These are phyloP conservation scores for Fusarium sp. DNA, from an alignment of 2,329 filamentous ascomycete genomes.

Conservation along the genomic window DNA sequence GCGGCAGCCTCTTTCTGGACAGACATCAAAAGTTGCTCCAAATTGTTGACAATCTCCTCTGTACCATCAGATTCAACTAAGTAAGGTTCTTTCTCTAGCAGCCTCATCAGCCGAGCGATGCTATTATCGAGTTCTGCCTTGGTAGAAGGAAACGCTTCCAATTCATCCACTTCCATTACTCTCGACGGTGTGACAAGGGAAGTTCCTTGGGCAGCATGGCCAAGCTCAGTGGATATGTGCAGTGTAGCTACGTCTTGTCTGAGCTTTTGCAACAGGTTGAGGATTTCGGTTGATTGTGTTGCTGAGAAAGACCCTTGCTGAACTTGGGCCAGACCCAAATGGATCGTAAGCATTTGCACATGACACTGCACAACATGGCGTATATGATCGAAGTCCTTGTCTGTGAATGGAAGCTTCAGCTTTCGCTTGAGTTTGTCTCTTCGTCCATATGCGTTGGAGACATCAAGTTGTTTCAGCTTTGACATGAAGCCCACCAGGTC, in stretches of 20 bases:
- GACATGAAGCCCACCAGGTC: fast-evolving
- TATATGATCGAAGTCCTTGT: neutral
- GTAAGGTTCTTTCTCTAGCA: neutral
- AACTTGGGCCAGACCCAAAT: neutral
- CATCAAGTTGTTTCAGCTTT: neutral
- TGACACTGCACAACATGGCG: neutral
- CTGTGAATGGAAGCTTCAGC: neutral
- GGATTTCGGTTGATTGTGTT: neutral
- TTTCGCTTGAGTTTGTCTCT: neutral
- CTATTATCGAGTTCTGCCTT: neutral
- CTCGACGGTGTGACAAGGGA: no score
- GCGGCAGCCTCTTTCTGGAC: neutral
- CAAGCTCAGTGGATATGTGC: fast-evolving
- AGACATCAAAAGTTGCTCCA: neutral
- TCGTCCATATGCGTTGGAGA: neutral
- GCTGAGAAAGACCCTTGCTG: neutral
- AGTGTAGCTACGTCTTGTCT: fast-evolving
- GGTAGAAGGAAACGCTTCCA: fast-evolving
- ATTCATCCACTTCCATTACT: neutral
- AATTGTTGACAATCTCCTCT: neutral
- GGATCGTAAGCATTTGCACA: fast-evolving
- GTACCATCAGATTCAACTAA: neutral
- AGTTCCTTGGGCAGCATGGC: fast-evolving
- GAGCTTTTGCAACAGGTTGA: neutral
- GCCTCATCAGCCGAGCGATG: neutral